Conservation (phyloP, 73 alveolate genomes). For the Paramecium sonneborni region DNA sequence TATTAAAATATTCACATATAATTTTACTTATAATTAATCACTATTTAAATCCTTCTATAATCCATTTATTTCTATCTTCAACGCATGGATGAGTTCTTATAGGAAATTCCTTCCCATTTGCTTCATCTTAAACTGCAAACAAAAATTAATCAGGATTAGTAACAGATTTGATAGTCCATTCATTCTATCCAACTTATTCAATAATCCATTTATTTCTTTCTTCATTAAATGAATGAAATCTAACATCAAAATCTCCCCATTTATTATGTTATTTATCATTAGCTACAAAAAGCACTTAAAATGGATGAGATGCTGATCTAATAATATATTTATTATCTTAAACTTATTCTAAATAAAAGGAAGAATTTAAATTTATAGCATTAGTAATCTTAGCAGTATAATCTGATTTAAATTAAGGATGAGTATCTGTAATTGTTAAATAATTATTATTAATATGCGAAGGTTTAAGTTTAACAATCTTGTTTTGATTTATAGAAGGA, state of each 20-base stretch:
- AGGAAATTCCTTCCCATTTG: not conserved
- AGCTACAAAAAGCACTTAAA: not conserved
- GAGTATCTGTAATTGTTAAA: not conserved
- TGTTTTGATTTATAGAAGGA: not conserved
- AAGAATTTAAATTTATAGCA: not conserved
- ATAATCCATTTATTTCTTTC: not conserved
- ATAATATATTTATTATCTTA: not conserved
- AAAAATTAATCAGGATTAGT: not conserved
- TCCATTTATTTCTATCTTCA: conserved; percentile 43
- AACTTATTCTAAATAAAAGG: not conserved
- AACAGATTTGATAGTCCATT: not conserved
- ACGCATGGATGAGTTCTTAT: conserved; percentile 34
- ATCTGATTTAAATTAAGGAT: not conserved
- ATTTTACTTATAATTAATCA: no score
- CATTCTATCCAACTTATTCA: not conserved
- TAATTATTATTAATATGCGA: no score
- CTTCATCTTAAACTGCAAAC: not conserved
- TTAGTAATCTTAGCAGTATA: not conserved
- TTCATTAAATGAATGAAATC: not conserved
- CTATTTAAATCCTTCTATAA: not conserved
- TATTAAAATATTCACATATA: no score
- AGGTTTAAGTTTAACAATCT: not conserved
- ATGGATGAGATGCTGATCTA: not conserved
- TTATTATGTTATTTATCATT: not conserved
- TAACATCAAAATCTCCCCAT: not conserved